Evolutionary conservation across 306 rosid species (phyloP), one percentile per base, ranked within the genome.

Genomic region (Castanospermum australe): DNA sequence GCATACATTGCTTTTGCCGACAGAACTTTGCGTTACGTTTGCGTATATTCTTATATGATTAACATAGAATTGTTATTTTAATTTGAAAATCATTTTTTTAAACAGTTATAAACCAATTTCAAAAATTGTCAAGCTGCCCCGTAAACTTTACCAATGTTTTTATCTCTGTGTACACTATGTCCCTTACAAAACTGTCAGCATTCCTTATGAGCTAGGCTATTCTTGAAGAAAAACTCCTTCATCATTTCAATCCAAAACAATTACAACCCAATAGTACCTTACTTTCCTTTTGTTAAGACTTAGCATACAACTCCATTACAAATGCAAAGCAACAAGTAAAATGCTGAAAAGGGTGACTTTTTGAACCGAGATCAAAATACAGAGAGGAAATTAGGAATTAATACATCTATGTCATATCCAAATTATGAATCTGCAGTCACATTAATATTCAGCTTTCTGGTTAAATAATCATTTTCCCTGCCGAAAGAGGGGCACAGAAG

Each of bases 401-500:
- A 50, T 9, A 17, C 30, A 14, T 52, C 50, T 13, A 60, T 30
- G 45, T 30, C 28, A 20, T 6, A 38, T 35, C 2, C 13, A 36
- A 71, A 48, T 61, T 62, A 61, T n/a, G 38, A 79, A 60, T 41
- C 61, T 71, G 38, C 5, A 35, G 9, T 45, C 38, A 70, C 42
- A 61, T 15, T 54, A 33, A 67, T 44, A 59, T n/a, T 38, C 20
- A 65, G 25, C 50, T 55, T 78, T 67, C 25, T 52, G 0, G 24
- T 67, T 67, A 25, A 41, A 77, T 67, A 67, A 30, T 18, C 39
- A 50, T 8, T 71, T 63, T 41, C 25, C 36, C 35, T 51, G n/a
- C 67, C 21, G 20, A 80, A 63, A 73, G 74, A 80, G 61, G 65
- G 56, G 38, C 38, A 12, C 41, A 18, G 51, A 28, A 50, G 32